phyloP scores from a whole-genome alignment of 257 asterid species.

The Oldenlandia corymbosa region DNA sequence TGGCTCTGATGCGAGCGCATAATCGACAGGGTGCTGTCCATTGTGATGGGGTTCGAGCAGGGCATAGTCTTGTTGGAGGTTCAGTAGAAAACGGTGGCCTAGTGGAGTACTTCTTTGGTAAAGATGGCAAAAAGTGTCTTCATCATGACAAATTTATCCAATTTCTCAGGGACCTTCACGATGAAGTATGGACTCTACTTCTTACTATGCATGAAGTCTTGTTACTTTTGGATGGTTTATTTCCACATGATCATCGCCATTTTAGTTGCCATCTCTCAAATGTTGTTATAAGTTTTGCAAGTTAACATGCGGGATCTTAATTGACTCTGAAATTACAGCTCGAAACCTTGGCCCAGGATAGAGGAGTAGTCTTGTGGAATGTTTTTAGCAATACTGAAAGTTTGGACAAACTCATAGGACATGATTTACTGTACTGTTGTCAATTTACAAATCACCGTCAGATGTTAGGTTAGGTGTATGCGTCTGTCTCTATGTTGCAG shows the following conservation, averaged over 20 bases:
- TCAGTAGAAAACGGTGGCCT: conserved; percentile 75
- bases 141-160: conserved; percentile 63
- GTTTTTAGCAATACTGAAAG: too few relatives aligned
- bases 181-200: conserved; percentile 53
- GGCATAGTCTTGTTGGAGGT: conserved; percentile 58
- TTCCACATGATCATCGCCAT: background rate
- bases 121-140: conserved; percentile 58
- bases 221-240: background rate
- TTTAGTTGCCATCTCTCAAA: background rate
- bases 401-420: too few relatives aligned
- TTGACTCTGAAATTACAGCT: background rate
- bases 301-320: background rate
- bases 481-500: too few relatives aligned
- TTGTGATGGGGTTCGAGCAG: conserved; percentile 71
- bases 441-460: too few relatives aligned
- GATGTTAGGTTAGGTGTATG: too few relatives aligned
- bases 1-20: conserved; percentile 83
- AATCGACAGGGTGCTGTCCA: conserved; percentile 80
- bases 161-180: conserved; percentile 67
- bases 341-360: background rate
- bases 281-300: background rate
- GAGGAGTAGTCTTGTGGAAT: too few relatives aligned
- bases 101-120: conserved; percentile 67
- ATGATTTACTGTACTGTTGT: too few relatives aligned
- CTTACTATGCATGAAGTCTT: conserved; percentile 3